These are phyloP conservation scores for Phytophthora syringae DNA, from an alignment of 352 stramenopile species.

Conservation along the genomic window DNA sequence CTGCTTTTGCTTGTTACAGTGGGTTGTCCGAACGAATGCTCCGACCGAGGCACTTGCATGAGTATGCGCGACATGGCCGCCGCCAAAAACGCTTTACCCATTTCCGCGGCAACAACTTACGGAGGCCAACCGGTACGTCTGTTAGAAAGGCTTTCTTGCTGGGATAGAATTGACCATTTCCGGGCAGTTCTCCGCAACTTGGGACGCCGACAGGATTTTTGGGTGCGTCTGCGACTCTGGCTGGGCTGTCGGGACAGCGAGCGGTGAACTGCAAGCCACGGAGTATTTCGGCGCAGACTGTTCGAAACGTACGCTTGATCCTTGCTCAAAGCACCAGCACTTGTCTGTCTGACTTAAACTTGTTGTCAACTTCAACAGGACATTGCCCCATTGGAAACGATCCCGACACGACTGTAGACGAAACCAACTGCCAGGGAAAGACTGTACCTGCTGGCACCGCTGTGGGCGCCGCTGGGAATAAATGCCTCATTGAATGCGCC, in stretches of 20 bases:
- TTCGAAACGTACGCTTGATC: slow-evolving; percentile 57
- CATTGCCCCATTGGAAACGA: slow-evolving; percentile 88
- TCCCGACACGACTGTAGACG: slow-evolving; percentile 65
- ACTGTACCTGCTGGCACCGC: slow-evolving; percentile 44
- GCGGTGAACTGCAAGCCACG: slow-evolving; percentile 77
- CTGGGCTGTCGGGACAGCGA: slow-evolving; percentile 82
- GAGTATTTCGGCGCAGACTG: slow-evolving; percentile 93
- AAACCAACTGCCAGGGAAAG: slow-evolving; percentile 77
- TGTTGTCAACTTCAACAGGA: slow-evolving; percentile 36
- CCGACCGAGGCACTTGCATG: slow-evolving; percentile 71
- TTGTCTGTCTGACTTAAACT: background rate
- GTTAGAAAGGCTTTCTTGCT: slow-evolving; percentile 5
- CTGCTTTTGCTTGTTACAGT: slow-evolving; percentile 35
- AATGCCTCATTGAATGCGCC: slow-evolving; percentile 93
- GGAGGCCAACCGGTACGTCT: slow-evolving; percentile 40
- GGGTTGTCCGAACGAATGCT: slow-evolving; percentile 76
- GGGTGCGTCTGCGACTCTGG: slow-evolving; percentile 89
- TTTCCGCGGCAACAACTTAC: slow-evolving; percentile 79
- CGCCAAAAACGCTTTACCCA: slow-evolving; percentile 62
- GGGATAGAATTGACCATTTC: background rate
- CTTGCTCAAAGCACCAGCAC: slow-evolving; percentile 2
- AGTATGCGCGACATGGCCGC: slow-evolving; percentile 86
- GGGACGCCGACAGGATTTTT: slow-evolving; percentile 92
- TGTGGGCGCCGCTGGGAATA: slow-evolving; percentile 70
- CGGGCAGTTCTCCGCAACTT: slow-evolving; percentile 65